Base-by-base conservation (phyloP, 1,139 yeast genomes). In the Yamadazyma aaseri region DNA sequence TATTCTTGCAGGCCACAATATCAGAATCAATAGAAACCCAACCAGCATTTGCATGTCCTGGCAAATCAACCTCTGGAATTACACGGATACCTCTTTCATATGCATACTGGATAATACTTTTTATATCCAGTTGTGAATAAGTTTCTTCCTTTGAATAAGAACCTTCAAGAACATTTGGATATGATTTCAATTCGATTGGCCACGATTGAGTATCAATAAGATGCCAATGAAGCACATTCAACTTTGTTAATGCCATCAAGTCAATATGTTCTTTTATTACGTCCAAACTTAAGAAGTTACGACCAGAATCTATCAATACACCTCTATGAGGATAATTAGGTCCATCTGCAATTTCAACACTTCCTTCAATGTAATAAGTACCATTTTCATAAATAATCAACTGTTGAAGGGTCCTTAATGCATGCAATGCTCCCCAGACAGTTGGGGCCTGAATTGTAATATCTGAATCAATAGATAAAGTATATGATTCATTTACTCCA, bases 151-250 rank as follows among this genome's bases (percentile, higher is more conserved):
- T 31, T 3, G 71, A 58, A 46, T 64, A 72, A 7, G 77, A 73
- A 45, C 65, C 77, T n/a, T 51, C 37, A 9, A 54, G 50, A 73
- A 71, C 66, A 29, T 65, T 55, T 0, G 77, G 76, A 38, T 54
- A 63, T 1, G 55, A 34, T 12, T 51, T 42, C 26, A 70, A 42
- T 28, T 56, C 55, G 12, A 72, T 16, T 1, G 78, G 76, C 77
- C 77, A 71, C 20, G 73, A 63, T 38, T 66, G 73, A 6, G 73
- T 42, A 42, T 71, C 78, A 7, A 55, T 58, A 14, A 71, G 42
- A 44, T 71, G 78, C 73, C 74, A 69, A 41, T 71, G 78, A 29
- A 71, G 55, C 1, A 59, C 53, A 41, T 71, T 71, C 53, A 72
- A 46, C 48, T 71, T 72, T 6, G 62, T 39, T 28, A 65, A 50